Evolutionary conservation across 2,329 filamentous ascomycete genomes (phyloP).

Genomic region (Fusarium sp.): DNA sequence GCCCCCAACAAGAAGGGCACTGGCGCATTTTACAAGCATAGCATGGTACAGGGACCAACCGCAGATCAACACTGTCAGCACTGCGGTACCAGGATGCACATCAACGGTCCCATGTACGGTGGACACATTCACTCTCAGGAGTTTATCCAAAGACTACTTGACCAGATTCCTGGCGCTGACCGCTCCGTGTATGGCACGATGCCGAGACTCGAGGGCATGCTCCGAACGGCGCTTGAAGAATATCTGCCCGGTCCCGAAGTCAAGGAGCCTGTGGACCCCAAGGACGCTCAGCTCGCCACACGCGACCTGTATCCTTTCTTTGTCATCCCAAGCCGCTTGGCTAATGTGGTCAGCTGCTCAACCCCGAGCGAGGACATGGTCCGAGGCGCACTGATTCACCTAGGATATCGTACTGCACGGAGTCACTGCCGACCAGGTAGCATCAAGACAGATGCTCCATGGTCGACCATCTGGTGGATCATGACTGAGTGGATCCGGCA

Average conservation of each 20-base stretch:
- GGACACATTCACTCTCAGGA: constrained; percentile 86
- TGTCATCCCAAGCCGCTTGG: constrained; percentile 79
- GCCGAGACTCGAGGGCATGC: constrained; percentile 88
- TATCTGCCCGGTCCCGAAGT: constrained; percentile 54
- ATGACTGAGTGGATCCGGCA: constrained; percentile 93
- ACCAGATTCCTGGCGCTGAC: constrained; percentile 75
- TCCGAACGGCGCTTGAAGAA: constrained; percentile 89
- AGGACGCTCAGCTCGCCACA: constrained; percentile 66
- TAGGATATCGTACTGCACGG: constrained; percentile 86
- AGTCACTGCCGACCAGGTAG: constrained; percentile 92
- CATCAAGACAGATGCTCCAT: constrained; percentile 94
- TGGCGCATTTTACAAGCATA: constrained; percentile 81
- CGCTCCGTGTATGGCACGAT: constrained; percentile 81
- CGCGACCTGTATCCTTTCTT: constrained; percentile 87
- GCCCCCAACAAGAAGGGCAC: constrained; percentile 77
- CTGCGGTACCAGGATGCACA: constrained; percentile 87
- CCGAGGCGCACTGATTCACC: constrained; percentile 81
- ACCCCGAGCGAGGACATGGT: constrained; percentile 85
- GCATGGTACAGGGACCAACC: constrained; percentile 77
- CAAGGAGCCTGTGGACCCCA: constrained; percentile 51
- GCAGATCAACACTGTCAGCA: constrained; percentile 78
- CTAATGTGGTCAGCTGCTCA: constrained; percentile 81
- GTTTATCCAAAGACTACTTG: constrained; percentile 84
- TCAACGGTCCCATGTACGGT: constrained; percentile 95
- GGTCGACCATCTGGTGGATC: constrained; percentile 89